Conservation (phyloP, 1,284 basidiomycete species). For the Hymenochaete sp. region DNA sequence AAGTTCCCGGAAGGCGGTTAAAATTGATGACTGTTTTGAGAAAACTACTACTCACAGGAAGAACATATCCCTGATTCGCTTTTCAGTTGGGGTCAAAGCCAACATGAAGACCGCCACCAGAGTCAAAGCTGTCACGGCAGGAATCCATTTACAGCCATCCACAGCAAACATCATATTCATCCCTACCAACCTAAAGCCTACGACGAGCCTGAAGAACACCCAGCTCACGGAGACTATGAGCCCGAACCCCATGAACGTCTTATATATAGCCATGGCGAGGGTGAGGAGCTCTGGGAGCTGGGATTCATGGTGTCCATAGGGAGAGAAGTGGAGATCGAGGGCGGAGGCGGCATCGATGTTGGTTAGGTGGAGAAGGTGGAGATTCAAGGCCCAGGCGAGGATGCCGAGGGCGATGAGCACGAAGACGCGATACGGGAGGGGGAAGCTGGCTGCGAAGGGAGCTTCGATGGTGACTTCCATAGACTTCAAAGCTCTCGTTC, state of each 20-base stretch:
- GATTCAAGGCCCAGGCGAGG: conserved; percentile 77
- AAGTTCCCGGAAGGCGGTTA: conserved; percentile 14
- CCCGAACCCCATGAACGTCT: conserved; percentile 52
- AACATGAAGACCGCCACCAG: conserved; percentile 50
- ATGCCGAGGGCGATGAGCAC: conserved; percentile 64
- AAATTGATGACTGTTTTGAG: conserved; percentile 8
- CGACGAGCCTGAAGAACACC: conserved; percentile 53
- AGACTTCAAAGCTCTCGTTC: no score
- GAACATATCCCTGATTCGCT: conserved; percentile 66
- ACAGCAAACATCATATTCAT: no score
- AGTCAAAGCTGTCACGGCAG: conserved; percentile 56
- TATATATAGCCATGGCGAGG: conserved; percentile 60
- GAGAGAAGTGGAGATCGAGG: conserved; percentile 58
- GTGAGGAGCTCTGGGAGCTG: conserved; percentile 23
- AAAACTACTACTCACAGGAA: conserved; percentile 48
- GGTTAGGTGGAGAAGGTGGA: conserved; percentile 71
- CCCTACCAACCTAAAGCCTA: conserved; percentile 43
- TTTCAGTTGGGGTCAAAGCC: conserved; percentile 59
- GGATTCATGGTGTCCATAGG: conserved; percentile 24
- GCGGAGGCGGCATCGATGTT: conserved; percentile 67
- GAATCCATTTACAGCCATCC: conserved; percentile 69
- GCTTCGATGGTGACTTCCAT: conserved; percentile 23
- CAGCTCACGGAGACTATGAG: conserved; percentile 56
- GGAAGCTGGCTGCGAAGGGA: conserved; percentile 54
- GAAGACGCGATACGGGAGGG: conserved; percentile 76